These are phyloP conservation scores for Curvularia sp. DNA, from an alignment of 2,329 filamentous ascomycete genomes.

Conservation along the genomic window DNA sequence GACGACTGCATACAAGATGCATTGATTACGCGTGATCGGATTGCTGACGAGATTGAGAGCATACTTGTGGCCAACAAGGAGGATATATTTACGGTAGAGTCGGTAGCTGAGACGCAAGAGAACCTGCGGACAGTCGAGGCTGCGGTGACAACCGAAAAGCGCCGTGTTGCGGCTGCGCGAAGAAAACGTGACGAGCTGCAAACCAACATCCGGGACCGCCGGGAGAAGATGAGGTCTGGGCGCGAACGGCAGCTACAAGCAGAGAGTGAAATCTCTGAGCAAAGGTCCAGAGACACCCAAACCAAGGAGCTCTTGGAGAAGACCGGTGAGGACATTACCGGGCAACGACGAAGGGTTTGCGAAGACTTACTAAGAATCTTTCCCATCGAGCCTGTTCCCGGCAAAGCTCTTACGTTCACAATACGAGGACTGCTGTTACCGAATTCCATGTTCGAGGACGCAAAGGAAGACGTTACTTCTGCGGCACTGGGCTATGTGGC, in stretches of 20 bases:
- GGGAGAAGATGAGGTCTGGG: constrained; percentile 71
- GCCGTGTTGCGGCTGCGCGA: constrained; percentile 67
- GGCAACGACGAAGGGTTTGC: constrained; percentile 88
- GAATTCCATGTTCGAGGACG: constrained; percentile 78
- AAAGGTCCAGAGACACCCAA: constrained; percentile 52
- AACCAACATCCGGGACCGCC: constrained; percentile 69
- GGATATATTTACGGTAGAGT: constrained; percentile 46
- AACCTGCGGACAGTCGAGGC: constrained; percentile 55
- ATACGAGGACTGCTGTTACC: constrained; percentile 81
- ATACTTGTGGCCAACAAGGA: constrained; percentile 52
- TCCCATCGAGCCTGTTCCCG: constrained; percentile 72
- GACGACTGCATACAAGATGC: constrained; percentile 93
- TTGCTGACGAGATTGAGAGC: constrained; percentile 78
- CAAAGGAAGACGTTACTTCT: constrained; percentile 74
- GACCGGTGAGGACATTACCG: constrained; percentile 72
- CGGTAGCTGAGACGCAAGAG: constrained; percentile 55
- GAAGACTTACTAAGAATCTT: constrained; percentile 82
- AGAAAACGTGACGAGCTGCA: constrained; percentile 72
- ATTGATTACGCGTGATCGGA: constrained; percentile 73
- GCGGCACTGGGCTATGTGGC: constrained; percentile 84
- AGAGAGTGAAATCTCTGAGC: constrained; percentile 67
- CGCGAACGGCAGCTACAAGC: constrained; percentile 65
- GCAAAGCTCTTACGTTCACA: constrained; percentile 76
- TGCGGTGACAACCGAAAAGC: constrained; percentile 69
- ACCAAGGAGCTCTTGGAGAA: constrained; percentile 64